These are phyloP conservation scores for cucumber (Cucumis sativus) DNA, from an alignment of 306 rosid species.

Conservation along the genomic window Cucumber_9930_V3 NC_026655.2:5752001-5752500, in stretches of 20 bases:
- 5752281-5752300: slow-evolving; percentile 13
- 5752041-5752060: slow-evolving; percentile 19
- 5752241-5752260: slow-evolving; percentile 12
- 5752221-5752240: slow-evolving; percentile 17
- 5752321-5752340: slow-evolving; percentile 4
- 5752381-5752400: slow-evolving; percentile 18
- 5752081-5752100: slow-evolving; percentile 18
- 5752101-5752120: slow-evolving; percentile 16
- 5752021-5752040: slow-evolving; percentile 23
- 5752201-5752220: slow-evolving; percentile 20
- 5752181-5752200: slow-evolving; percentile 9
- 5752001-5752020: slow-evolving; percentile 40
- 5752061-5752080: slow-evolving; percentile 19
- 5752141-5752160: slow-evolving; percentile 14
- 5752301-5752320: slow-evolving; percentile 28
- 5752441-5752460: slow-evolving; percentile 18
- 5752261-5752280: slow-evolving; percentile 23
- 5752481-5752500: slow-evolving; percentile 11
- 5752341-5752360: neutral
- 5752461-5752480: slow-evolving; percentile 11
- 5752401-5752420: slow-evolving; percentile 20
- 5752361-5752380: neutral
- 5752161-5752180: slow-evolving; percentile 3
- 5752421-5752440: slow-evolving; percentile 9
- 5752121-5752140: slow-evolving; percentile 29